Evolutionary conservation across 805 yeast species (phyloP), one percentile per base, ranked within the genome.

Genomic region (Saccharomycopsis malanga): DNA sequence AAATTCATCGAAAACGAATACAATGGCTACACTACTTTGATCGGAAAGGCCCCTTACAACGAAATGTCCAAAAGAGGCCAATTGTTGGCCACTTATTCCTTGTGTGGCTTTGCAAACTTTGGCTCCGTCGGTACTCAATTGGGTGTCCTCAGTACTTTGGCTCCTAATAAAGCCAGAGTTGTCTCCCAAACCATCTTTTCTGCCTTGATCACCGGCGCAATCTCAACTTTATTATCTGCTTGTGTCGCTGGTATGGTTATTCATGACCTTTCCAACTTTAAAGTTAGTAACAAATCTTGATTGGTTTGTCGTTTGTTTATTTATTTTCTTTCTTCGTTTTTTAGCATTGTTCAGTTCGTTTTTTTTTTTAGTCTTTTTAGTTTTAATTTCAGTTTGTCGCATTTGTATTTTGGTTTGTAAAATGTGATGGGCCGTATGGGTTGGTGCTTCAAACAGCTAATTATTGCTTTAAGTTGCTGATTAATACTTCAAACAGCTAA

Each of bases 201-300:
- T 34, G 71, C 82, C 3, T 68, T 79, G 55, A 48, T 74, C 32
- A 63, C 74, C 18, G 84, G 84, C 4, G 69, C 71, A 47, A 64
- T 74, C 48, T 65, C 80, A 20, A 79, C 84, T 14, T 63, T 74
- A 49, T 61, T 73, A 2, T 71, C 79, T 3, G 81, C 82, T 24
- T 73, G 76, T 45, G 73, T 75, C 49, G 82, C 83, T 5, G 81
- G 80, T 24, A 78, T 78, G 83, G 76, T 77, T 22, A 67, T 78
- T 58, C 74, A 75, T 46, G 74, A 76, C 54, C 62, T 73, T 59
- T 22, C 42, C 15, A 27, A 43, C 27, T 50, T 52, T 39, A 44
- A 35, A n/a, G 53, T 50, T 23, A 49, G 53, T 25, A 44, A 39
- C 18, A 30, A 38, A 21, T 32, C 4, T 43, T 32, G 27, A 23